Conservation (phyloP, 306 rosid species). For the Pterocarpus macrocarpus region DNA sequence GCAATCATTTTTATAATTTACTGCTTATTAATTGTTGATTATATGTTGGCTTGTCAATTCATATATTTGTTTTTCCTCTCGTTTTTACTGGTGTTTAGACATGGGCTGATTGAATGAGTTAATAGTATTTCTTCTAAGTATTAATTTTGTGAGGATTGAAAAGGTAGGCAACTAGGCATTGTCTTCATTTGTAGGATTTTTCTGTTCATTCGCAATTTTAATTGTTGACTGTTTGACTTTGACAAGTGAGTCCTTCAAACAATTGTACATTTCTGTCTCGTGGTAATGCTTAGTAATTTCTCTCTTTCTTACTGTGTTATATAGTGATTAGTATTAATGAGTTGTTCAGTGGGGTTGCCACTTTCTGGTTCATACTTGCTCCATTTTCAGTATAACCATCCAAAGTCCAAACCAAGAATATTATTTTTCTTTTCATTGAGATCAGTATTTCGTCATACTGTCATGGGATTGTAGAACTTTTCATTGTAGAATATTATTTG, state of each 20-base stretch:
- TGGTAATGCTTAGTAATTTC: neutral
- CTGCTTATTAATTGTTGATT: neutral
- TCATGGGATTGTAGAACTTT: slow-evolving; percentile 11
- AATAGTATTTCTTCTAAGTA: neutral
- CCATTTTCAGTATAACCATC: neutral
- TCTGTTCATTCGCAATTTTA: neutral
- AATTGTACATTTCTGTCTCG: neutral
- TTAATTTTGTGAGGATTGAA: neutral
- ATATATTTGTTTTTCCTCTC: too few species aligned
- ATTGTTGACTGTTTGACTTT: slow-evolving; percentile 7
- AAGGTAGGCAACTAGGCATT: neutral
- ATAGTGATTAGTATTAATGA: neutral
- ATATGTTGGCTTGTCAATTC: neutral
- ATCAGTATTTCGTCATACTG: slow-evolving; percentile 9
- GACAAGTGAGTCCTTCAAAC: neutral
- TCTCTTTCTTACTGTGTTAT: neutral
- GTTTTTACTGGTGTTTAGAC: neutral
- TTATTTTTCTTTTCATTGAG: neutral
- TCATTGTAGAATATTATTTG: neutral
- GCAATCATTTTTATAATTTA: neutral
- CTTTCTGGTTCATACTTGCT: neutral
- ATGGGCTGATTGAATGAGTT: slow-evolving; percentile 1
- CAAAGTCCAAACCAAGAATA: neutral
- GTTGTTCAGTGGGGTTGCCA: neutral
- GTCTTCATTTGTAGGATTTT: neutral